phyloP scores from a whole-genome alignment of 176 grass and related monocot genomes.

The Aegilops umbellulata region DNA sequence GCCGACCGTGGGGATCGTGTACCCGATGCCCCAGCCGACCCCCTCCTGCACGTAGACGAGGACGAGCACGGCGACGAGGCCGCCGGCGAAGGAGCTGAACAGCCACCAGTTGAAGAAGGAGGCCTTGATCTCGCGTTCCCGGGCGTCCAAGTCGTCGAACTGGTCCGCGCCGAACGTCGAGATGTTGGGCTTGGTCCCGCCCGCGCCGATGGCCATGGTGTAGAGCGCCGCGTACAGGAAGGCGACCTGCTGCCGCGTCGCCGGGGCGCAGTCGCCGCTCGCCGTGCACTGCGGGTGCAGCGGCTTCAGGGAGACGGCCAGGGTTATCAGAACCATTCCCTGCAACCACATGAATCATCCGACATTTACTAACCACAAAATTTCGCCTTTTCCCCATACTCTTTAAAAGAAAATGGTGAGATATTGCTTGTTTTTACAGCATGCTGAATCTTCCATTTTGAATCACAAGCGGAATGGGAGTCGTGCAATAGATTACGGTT shows the following conservation, averaged over 20 bases:
- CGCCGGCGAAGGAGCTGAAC: slow-evolving; percentile 68
- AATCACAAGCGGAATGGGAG: too few species aligned
- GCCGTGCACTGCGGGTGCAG: slow-evolving; percentile 39
- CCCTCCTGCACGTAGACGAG: slow-evolving; percentile 78
- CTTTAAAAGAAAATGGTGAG: too few species aligned
- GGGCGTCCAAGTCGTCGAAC: slow-evolving; percentile 63
- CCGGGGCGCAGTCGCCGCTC: slow-evolving; percentile 29
- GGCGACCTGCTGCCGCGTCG: slow-evolving; percentile 37
- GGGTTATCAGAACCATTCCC: slow-evolving; percentile 60
- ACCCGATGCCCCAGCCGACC: slow-evolving; percentile 63
- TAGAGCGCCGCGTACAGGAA: slow-evolving; percentile 69
- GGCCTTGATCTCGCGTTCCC: slow-evolving; percentile 42
- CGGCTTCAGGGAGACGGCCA: slow-evolving; percentile 51
- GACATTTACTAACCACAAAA: background rate
- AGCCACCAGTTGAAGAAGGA: slow-evolving; percentile 97
- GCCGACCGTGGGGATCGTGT: slow-evolving; percentile 57
- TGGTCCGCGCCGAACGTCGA: slow-evolving; percentile 86
- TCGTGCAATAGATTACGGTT: too few species aligned
- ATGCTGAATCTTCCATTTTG: too few species aligned
- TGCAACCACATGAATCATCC: slow-evolving; percentile 17
- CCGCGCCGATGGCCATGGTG: slow-evolving; percentile 56
- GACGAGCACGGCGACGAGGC: slow-evolving; percentile 48
- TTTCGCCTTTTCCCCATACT: background rate
- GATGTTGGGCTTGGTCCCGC: slow-evolving; percentile 87
- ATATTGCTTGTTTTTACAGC: too few species aligned